A percentile compares a stretch with the other conserved stretches of the same genome.
Evolutionary conservation across 192 early-diverging fungal species (phyloP).

Genomic region (Coemansia sp.): DNA sequence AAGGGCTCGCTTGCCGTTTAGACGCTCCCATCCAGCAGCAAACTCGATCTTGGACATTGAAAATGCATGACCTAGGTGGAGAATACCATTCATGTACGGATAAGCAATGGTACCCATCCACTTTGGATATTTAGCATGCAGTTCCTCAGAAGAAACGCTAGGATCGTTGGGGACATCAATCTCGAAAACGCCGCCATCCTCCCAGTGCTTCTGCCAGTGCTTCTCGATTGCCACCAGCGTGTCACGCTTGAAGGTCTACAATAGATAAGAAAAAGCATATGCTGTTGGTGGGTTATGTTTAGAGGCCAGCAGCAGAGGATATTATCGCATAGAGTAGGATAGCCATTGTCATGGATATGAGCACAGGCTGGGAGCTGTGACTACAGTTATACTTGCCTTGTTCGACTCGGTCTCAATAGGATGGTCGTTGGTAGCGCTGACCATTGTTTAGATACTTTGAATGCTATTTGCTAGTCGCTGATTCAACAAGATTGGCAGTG

Average conservation of each 20-base stretch:
- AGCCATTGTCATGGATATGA: not conserved
- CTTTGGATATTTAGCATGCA: constrained; percentile 76
- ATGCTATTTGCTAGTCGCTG: not conserved
- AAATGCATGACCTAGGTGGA: constrained; percentile 97
- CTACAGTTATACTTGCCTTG: not conserved
- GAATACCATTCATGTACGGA: constrained; percentile 93
- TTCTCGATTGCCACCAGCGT: constrained; percentile 72
- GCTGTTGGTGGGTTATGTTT: not conserved
- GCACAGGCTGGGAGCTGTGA: not conserved
- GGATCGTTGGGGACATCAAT: constrained; percentile 72
- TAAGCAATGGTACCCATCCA: constrained; percentile 94
- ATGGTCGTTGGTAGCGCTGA: constrained; percentile 2
- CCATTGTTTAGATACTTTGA: not conserved
- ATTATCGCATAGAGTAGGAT: not conserved
- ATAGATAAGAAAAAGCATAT: not conserved
- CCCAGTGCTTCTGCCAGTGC: constrained; percentile 78
- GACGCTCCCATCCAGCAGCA: constrained; percentile 87
- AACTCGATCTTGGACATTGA: constrained; percentile 95
- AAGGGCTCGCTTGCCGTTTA: constrained; percentile 88
- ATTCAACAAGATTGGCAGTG: not conserved
- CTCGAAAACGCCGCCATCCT: constrained; percentile 75
- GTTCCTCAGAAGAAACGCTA: constrained; percentile 54
- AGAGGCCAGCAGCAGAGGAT: not conserved
- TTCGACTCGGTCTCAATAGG: not conserved
- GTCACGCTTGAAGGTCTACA: constrained; percentile 75